A percentile compares a stretch with the other conserved stretches of the same genome.
phyloP scores from a whole-genome alignment of 495 filamentous ascomycete species.

The Penicilliopsis zonata region DNA sequence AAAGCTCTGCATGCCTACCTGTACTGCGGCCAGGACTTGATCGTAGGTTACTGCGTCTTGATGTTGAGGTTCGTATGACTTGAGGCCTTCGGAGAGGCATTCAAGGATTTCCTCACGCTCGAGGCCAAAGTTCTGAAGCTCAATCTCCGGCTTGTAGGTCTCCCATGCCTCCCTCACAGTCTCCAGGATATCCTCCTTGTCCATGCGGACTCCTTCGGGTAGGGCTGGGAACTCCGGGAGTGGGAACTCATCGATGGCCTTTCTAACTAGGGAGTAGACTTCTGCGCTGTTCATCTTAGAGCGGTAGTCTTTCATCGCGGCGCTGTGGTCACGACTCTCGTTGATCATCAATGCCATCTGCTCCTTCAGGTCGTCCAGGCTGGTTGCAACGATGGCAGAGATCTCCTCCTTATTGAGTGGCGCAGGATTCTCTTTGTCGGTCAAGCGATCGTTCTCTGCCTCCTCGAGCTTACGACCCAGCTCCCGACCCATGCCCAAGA shows the following conservation, averaged over 20 bases:
- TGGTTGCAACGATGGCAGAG: conserved; percentile 62
- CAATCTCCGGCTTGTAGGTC: conserved; percentile 82
- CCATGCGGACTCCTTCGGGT: conserved; percentile 30
- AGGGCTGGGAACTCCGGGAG: conserved; percentile 24
- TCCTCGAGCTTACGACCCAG: conserved; percentile 75
- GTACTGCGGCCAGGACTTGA: conserved; percentile 71
- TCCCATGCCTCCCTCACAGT: conserved; percentile 85
- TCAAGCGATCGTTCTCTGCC: conserved; percentile 31
- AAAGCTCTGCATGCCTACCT: conserved; percentile 69
- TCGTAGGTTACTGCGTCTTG: conserved; percentile 53
- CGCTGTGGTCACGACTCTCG: conserved; percentile 61
- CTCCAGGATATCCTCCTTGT: conserved; percentile 70
- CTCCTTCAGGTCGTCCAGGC: conserved; percentile 64
- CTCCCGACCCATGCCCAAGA: conserved; percentile 85
- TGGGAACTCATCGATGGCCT: conserved; percentile 57
- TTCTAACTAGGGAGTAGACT: conserved; percentile 68
- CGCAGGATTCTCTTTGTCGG: conserved; percentile 32
- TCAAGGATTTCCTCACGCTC: conserved; percentile 80
- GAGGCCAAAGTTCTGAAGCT: conserved; percentile 76
- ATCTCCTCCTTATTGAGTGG: conserved; percentile 56
- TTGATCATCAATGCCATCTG: conserved; percentile 65
- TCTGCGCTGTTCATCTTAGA: conserved; percentile 57
- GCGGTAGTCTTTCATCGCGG: conserved; percentile 34
- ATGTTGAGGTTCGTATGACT: conserved; percentile 54
- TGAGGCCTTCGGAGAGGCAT: conserved; percentile 71